Evolutionary conservation across 1,139 yeast genomes (phyloP), one percentile per base, ranked within the genome.

Genomic region (Sugiyamaella paludigena): DNA sequence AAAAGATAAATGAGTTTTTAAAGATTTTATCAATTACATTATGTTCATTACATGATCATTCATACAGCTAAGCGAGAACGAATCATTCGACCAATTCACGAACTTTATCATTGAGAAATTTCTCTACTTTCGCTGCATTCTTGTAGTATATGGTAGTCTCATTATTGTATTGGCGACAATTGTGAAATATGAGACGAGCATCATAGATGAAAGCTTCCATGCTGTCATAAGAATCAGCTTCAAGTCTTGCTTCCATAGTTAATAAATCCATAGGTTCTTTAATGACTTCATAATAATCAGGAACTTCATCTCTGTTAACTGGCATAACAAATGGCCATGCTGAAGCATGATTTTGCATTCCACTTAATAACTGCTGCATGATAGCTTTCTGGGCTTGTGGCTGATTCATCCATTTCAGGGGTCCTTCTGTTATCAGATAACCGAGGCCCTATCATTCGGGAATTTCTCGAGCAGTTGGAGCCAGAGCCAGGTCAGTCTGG

Each of bases 271-370:
- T 94, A n/a, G 99, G 98, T 65, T 92, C 98, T 63, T 91, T 89
- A 55, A 92, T 92, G 29, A 92, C 95, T 59, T 88, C 95, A 65
- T 92, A 92, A 65, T 94, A 94, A 67, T 94, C 98, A 0, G 95
- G 89, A 12, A 94, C 98, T 63, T 94, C 98, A 43, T 88, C 95
- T 61, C 81, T 81, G 66, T 85, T 88, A 12, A 94, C 98, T 0
- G 98, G 96, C 49, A 81, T 85, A 31, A 91, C 80, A 69, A 94
- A 94, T 28, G 99, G 98, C 98, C 98, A 92, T n/a, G 98, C 94
- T 1, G 96, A 87, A 0, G 98, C 95, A 66, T 92, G 96, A 64
- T 87, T 88, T 62, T 87, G 94, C 72, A 92, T 70, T 64, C 92
- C 99, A 7, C 88, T 80, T 44, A 92, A 76, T 27, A 92, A 69